Evolutionary conservation across 768 basidiomycete genomes (phyloP).

Genomic region (Tulasnella sp.): DNA sequence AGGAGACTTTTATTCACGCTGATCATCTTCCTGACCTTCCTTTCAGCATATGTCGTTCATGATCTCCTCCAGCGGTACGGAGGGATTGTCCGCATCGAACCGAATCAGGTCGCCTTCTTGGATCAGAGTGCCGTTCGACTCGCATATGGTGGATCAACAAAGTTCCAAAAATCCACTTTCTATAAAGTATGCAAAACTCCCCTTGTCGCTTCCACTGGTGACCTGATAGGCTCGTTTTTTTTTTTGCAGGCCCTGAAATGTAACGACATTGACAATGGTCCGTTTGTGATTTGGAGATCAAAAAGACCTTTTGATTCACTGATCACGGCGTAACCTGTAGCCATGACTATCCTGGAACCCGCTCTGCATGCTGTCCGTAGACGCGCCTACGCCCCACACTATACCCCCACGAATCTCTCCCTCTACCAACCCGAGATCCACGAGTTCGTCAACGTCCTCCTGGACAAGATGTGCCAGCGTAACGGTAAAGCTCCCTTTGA

Average conservation of each 20-base stretch:
- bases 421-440: background rate
- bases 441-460: background rate
- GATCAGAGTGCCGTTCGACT: background rate
- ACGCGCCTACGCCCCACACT: slow-evolving; percentile 9
- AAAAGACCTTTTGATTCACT: too few species aligned
- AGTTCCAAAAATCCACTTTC: background rate
- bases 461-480: background rate
- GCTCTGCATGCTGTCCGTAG: slow-evolving; percentile 1
- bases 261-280: too few species aligned
- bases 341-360: background rate
- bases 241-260: too few species aligned
- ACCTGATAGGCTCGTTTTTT: too few species aligned
- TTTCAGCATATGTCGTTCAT: background rate
- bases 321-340: too few species aligned
- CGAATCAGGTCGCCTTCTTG: slow-evolving; percentile 3
- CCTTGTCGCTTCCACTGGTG: too few species aligned
- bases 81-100: slow-evolving; percentile 5
- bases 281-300: too few species aligned
- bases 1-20: background rate
- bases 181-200: background rate
- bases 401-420: background rate
- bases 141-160: background rate
- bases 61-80: slow-evolving; percentile 2
- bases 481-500: background rate
- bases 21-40: background rate